Conservation (phyloP, 257 asterid genomes). For the Salvia splendens region DNA sequence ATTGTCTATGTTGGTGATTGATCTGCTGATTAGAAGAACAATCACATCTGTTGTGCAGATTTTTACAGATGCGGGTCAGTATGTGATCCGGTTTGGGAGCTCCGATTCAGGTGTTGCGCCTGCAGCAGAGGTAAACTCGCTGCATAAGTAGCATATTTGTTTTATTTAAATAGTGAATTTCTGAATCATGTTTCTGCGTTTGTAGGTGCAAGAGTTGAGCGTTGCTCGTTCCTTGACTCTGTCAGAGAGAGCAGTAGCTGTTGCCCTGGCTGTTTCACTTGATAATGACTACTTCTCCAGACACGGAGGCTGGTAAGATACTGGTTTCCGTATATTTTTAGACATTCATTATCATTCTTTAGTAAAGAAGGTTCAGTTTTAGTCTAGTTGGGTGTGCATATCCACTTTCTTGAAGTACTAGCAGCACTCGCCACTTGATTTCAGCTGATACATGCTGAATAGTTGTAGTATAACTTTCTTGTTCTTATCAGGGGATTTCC, state of each 20-base stretch:
- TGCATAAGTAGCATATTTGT: slow-evolving; percentile 7
- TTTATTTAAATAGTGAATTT: slow-evolving; percentile 17
- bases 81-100: slow-evolving; percentile 83
- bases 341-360: slow-evolving; percentile 3
- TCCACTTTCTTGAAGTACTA: not conserved
- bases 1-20: not conserved
- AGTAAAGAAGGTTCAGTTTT: not conserved
- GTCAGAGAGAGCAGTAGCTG: slow-evolving; percentile 88
- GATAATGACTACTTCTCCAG: slow-evolving; percentile 94
- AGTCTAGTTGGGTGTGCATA: not conserved
- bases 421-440: slow-evolving; percentile 1
- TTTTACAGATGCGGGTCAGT: slow-evolving; percentile 97
- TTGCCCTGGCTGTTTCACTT: slow-evolving; percentile 86
- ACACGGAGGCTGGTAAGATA: slow-evolving; percentile 89
- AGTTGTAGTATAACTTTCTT: slow-evolving; percentile 2
- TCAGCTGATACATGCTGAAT: not conserved
- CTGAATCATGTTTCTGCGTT: slow-evolving; percentile 29
- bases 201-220: slow-evolving; percentile 69
- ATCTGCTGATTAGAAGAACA: slow-evolving; percentile 25
- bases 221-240: slow-evolving; percentile 71
- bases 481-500: slow-evolving; percentile 45
- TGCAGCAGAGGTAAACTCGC: slow-evolving; percentile 59
- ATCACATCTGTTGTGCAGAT: slow-evolving; percentile 51
- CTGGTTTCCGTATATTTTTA: slow-evolving; percentile 16
- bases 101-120: slow-evolving; percentile 55